Evolutionary conservation across 305 asterid species (phyloP), one percentile per base, ranked within the genome.

Genomic region (Fraxinus sp.): DNA sequence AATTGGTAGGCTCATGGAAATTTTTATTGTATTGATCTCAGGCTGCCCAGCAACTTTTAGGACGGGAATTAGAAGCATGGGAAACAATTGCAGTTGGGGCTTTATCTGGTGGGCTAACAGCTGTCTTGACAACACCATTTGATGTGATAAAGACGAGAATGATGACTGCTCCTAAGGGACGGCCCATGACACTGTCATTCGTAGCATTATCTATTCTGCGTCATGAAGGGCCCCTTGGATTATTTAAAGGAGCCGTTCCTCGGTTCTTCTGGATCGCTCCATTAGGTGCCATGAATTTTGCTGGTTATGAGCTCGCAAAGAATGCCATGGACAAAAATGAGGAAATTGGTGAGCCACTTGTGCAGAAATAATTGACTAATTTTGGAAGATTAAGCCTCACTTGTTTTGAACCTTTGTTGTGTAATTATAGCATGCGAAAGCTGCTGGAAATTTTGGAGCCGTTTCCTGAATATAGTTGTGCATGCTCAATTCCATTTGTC

Each of bases 261-360:
- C 91, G 99, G 49, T 95, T 95, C 90, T 95, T 95, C 91, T 95
- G 99, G 98, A 92, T 95, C 11, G 99, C 99, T 75, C 99, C 99
- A 3, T 88, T 95, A 2, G 99, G 99, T 13, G 98, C 99, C 66
- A 95, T 95, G 95, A 95, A 95, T 81, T 95, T 95, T 44, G 98
- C 99, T 5, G 99, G 99, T 24, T 95, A 95, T 28, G 99, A 95
- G 92, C 93, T 95, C 44, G 93, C 95, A 4, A 90, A 89, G 80
- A 95, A 94, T 86, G 98, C 98, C 4, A 94, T 95, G 97, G 94
- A 86, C 83, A 89, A 85, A 83, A 83, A 44, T 11, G 94, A 91
- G 49, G 92, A 88, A 76, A 81, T 85, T 13, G 85, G 79, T 20
- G 91, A 90, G 79, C 87, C 84, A 26, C 83, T 85, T 81, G 83